Evolutionary conservation across 2,329 filamentous ascomycete species (phyloP).

Genomic region (Gnomoniopsis sp.): DNA sequence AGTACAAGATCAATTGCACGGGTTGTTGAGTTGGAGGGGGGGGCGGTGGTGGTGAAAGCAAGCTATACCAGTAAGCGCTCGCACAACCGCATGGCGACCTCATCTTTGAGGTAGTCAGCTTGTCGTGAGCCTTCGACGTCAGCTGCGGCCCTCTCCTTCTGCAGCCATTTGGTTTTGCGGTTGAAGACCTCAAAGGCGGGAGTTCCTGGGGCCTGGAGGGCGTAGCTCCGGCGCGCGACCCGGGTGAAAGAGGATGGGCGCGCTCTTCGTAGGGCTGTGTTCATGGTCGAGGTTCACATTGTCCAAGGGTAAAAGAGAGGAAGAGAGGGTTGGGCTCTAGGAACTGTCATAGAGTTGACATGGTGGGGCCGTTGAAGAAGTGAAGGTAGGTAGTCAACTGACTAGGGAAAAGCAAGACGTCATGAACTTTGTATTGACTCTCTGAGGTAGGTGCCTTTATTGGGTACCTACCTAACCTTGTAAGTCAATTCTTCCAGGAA

Average conservation of each 20-base stretch:
- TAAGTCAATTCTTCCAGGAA: background rate
- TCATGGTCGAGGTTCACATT: conserved; percentile 15
- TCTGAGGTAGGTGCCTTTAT: too few relatives aligned
- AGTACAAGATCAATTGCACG: too few relatives aligned
- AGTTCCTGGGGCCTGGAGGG: conserved; percentile 71
- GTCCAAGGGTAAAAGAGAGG: background rate
- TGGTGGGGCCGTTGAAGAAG: conserved; percentile 4
- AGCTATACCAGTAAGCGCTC: conserved; percentile 72
- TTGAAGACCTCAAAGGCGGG: conserved; percentile 91
- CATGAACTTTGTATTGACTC: conserved; percentile 3
- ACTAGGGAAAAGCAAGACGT: conserved; percentile 4
- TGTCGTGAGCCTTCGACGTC: conserved; percentile 69
- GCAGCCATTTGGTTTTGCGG: conserved; percentile 78
- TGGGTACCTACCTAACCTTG: too few relatives aligned
- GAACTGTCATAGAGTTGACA: background rate
- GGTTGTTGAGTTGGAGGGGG: too few relatives aligned
- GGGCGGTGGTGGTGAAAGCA: too few relatives aligned
- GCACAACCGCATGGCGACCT: conserved; percentile 79
- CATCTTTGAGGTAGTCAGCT: conserved; percentile 90
- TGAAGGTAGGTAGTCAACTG: background rate
- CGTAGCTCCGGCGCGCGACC: conserved; percentile 58
- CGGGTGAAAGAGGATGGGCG: conserved; percentile 1
- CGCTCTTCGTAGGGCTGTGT: conserved; percentile 12
- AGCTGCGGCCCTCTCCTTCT: conserved; percentile 80
- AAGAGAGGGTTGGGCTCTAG: background rate